phyloP scores from a whole-genome alignment of 257 asterid species.

The Scutellaria minor region DNA sequence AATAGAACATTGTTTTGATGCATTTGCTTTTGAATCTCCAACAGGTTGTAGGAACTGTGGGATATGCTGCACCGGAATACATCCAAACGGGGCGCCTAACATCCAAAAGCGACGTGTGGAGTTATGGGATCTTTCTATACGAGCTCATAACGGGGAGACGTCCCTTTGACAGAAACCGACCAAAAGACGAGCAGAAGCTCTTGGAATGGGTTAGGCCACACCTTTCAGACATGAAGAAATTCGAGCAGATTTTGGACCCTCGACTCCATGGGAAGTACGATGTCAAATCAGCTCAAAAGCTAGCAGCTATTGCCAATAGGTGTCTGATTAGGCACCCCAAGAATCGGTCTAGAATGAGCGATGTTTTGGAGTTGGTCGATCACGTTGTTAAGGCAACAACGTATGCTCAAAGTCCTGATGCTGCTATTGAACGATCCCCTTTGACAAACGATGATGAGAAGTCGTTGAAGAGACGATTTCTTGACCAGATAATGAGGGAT shows the following conservation, averaged over 20 bases:
- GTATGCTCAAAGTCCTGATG: constrained; percentile 37
- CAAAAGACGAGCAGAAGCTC: constrained; percentile 82
- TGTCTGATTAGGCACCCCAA: constrained; percentile 75
- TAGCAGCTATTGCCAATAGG: constrained; percentile 84
- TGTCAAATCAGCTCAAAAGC: constrained; percentile 65
- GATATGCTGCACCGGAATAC: constrained; percentile 97
- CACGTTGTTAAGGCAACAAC: constrained; percentile 44
- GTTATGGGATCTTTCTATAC: constrained; percentile 89
- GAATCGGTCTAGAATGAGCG: constrained; percentile 79
- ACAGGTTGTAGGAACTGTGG: constrained; percentile 93
- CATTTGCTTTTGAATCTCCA: not conserved
- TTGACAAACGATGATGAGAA: constrained; percentile 34
- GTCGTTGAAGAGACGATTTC: constrained; percentile 48
- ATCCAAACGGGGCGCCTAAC: constrained; percentile 91
- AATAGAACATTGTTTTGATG: not conserved
- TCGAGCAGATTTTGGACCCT: constrained; percentile 80
- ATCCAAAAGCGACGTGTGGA: constrained; percentile 89
- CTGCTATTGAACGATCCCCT: constrained; percentile 38
- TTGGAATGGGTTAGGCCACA: constrained; percentile 85
- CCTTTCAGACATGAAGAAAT: constrained; percentile 71
- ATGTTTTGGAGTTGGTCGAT: constrained; percentile 63
- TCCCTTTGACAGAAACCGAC: constrained; percentile 78
- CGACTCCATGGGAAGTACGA: constrained; percentile 67
- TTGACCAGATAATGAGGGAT: constrained; percentile 57
- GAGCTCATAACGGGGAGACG: constrained; percentile 94